Evolutionary conservation across 2,329 filamentous ascomycete species (phyloP).

Genomic region (Penicillium sp.): DNA sequence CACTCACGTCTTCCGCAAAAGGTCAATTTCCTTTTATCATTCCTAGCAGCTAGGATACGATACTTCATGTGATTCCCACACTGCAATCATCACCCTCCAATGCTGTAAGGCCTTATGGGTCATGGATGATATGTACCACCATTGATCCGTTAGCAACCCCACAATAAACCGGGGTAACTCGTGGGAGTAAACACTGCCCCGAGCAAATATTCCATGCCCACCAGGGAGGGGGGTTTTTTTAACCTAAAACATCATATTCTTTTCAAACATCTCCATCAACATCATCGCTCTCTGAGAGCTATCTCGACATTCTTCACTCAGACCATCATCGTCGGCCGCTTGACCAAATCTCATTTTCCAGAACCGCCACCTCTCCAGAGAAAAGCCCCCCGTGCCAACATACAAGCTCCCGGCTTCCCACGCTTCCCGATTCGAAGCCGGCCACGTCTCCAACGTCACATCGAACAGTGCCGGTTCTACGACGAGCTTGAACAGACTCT

Average conservation of each 20-base stretch:
- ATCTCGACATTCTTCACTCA: background rate
- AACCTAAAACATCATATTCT: slow-evolving; percentile 1
- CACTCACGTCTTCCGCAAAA: background rate
- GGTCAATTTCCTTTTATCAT: background rate
- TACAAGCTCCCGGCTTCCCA: slow-evolving; percentile 1
- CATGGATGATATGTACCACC: too few relatives aligned
- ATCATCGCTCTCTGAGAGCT: background rate
- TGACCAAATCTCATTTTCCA: background rate
- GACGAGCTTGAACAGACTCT: slow-evolving; percentile 1
- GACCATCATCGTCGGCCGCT: background rate
- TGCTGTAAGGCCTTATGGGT: too few relatives aligned
- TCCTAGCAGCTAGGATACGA: too few relatives aligned
- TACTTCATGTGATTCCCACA: too few relatives aligned
- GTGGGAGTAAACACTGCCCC: too few relatives aligned
- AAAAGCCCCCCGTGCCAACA: background rate
- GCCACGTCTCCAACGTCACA: slow-evolving; percentile 1
- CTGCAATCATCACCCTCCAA: too few relatives aligned
- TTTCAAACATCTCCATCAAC: slow-evolving; percentile 2
- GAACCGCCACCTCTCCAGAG: slow-evolving; percentile 2
- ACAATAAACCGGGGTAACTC: too few relatives aligned
- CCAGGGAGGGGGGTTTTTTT: too few relatives aligned
- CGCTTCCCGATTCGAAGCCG: background rate
- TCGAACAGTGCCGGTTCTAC: slow-evolving; percentile 1
- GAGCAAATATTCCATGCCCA: too few relatives aligned
- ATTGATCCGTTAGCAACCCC: too few relatives aligned